These are phyloP conservation scores for Sporobolomyces phaffii DNA, from an alignment of 768 basidiomycete genomes.

Conservation along the genomic window DNA sequence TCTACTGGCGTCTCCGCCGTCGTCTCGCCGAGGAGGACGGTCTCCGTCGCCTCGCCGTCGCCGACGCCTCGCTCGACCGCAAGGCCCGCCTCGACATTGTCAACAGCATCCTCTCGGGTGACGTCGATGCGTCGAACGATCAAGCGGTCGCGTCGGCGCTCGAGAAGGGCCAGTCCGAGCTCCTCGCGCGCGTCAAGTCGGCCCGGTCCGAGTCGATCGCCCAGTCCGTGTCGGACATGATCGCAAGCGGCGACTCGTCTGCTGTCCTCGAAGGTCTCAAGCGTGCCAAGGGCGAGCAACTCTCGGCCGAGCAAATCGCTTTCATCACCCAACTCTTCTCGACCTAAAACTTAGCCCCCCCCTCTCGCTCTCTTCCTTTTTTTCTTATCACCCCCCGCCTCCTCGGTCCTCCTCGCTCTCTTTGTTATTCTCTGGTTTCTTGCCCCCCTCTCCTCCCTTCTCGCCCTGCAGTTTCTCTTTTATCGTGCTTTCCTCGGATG, in stretches of 20 bases:
- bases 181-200: constrained; percentile 36
- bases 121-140: constrained; percentile 40
- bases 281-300: constrained; percentile 28
- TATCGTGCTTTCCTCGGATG: no score
- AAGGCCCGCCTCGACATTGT: constrained; percentile 45
- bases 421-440: not conserved
- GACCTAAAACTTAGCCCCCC: not conserved
- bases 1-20: constrained; percentile 49
- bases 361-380: not conserved
- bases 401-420: no score
- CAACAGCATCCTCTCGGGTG: constrained; percentile 40
- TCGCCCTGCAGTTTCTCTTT: not conserved
- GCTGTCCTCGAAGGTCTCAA: constrained; percentile 44
- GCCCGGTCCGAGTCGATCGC: constrained; percentile 40
- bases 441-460: not conserved
- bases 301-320: constrained; percentile 23
- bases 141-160: constrained; percentile 42
- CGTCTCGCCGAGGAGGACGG: constrained; percentile 45
- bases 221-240: constrained; percentile 38
- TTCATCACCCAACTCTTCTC: constrained; percentile 4
- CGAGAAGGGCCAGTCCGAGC: constrained; percentile 39
- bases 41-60: constrained; percentile 43
- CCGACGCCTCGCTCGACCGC: constrained; percentile 48
- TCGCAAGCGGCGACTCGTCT: constrained; percentile 41
- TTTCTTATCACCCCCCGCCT: no score